Evolutionary conservation across 331 rosid genomes (phyloP).

Genomic region (Rosa hybrid): DNA sequence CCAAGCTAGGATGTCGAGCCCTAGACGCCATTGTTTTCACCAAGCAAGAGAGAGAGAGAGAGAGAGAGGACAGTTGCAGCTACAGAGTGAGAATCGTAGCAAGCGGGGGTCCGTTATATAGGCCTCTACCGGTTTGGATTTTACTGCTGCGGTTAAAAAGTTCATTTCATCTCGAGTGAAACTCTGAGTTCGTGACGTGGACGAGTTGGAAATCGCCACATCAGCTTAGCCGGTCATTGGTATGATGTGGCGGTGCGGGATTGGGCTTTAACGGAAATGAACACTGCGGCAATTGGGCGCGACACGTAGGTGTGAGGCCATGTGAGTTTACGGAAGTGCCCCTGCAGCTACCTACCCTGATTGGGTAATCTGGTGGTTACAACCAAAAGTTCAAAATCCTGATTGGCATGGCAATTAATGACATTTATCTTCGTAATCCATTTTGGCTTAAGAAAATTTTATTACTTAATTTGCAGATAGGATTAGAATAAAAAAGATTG

Average conservation of each 20-base stretch:
- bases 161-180: constrained; percentile 15
- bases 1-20: constrained; percentile 67
- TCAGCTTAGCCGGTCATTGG: constrained; percentile 30
- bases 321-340: constrained; percentile 26
- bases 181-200: constrained; percentile 25
- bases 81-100: background rate
- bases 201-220: background rate
- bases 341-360: background rate
- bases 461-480: background rate
- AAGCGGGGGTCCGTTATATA: constrained; percentile 29
- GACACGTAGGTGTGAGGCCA: constrained; percentile 27
- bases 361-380: background rate
- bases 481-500: background rate
- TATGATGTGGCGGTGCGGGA: constrained; percentile 31
- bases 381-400: background rate
- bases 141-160: constrained; percentile 15
- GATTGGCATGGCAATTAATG: background rate
- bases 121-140: background rate
- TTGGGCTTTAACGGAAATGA: constrained; percentile 24
- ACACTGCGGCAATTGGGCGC: background rate
- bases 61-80: constrained; percentile 24
- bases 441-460: background rate
- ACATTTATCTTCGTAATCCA: background rate
- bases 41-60: constrained; percentile 4
- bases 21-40: constrained; percentile 67